Conservation (phyloP, 2,329 filamentous ascomycete genomes). For the Verticillium albo-atrum region DNA sequence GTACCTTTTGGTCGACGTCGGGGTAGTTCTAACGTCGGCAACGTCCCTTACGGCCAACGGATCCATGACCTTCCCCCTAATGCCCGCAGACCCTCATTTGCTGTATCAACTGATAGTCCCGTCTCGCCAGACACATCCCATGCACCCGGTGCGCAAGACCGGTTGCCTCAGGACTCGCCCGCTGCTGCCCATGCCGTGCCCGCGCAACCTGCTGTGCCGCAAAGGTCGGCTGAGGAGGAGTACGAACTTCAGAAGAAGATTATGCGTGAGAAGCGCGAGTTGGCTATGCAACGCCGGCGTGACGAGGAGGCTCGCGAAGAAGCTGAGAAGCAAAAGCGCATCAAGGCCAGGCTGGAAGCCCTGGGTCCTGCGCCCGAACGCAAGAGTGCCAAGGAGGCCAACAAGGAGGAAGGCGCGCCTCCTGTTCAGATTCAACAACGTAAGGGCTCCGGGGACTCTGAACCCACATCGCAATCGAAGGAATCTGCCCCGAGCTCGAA, state of each 20-base stretch:
- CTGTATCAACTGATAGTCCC: slow-evolving; percentile 46
- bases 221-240: slow-evolving; percentile 44
- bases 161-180: slow-evolving; percentile 36
- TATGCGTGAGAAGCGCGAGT: slow-evolving; percentile 67
- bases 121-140: slow-evolving; percentile 40
- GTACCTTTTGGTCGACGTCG: slow-evolving; percentile 70
- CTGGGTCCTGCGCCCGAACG: slow-evolving; percentile 62
- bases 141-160: slow-evolving; percentile 27
- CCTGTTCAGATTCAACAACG: slow-evolving; percentile 18
- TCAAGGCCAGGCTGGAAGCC: slow-evolving; percentile 67
- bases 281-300: slow-evolving; percentile 62
- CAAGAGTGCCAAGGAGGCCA: slow-evolving; percentile 50
- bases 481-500: background rate
- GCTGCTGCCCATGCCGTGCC: slow-evolving; percentile 32
- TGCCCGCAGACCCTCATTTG: slow-evolving; percentile 43
- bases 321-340: slow-evolving; percentile 65
- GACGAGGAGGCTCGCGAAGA: slow-evolving; percentile 70
- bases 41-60: background rate
- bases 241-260: slow-evolving; percentile 63
- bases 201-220: slow-evolving; percentile 26
- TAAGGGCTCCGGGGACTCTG: slow-evolving; percentile 7
- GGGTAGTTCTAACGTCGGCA: slow-evolving; percentile 74
- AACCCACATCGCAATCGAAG: slow-evolving; percentile 3
- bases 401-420: slow-evolving; percentile 38
- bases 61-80: slow-evolving; percentile 5